These are phyloP conservation scores for Paramecium caudatum DNA, from an alignment of 73 alveolate genomes.

Conservation along the genomic window DNA sequence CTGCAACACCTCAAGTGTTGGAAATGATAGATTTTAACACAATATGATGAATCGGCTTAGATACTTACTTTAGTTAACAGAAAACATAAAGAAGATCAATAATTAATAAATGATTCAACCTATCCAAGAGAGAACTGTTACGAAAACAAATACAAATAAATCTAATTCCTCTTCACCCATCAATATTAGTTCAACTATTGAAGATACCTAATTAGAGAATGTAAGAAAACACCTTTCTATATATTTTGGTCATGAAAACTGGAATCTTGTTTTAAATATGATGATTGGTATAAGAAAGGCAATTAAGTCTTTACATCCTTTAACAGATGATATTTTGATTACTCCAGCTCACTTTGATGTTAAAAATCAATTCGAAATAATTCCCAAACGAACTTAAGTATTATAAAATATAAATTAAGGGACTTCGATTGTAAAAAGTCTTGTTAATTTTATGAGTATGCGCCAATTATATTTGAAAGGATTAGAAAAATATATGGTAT, in stretches of 20 bases:
- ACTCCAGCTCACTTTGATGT: conserved; percentile 83
- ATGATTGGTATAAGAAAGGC: conserved; percentile 96
- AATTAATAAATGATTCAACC: conserved; percentile 3
- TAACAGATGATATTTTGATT: conserved; percentile 73
- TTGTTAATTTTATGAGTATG: conserved; percentile 89
- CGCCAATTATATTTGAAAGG: conserved; percentile 85
- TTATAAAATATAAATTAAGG: conserved; percentile 26
- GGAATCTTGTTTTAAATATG: conserved; percentile 90
- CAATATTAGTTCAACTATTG: neutral
- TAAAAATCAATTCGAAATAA: conserved; percentile 83
- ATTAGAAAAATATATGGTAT: conserved; percentile 82
- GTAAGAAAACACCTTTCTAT: conserved; percentile 72
- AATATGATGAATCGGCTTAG: conserved; percentile 23
- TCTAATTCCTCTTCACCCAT: conserved; percentile 13
- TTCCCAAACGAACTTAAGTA: conserved; percentile 82
- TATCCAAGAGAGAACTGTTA: neutral
- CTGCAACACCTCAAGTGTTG: neutral
- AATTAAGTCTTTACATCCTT: conserved; percentile 85
- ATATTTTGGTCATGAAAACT: conserved; percentile 91
- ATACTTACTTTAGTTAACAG: neutral
- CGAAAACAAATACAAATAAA: neutral
- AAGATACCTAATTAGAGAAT: conserved; percentile 19
- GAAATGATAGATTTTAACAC: conserved; percentile 49
- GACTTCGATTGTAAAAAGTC: conserved; percentile 78
- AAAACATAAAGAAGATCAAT: conserved; percentile 27